Evolutionary conservation across 345 rosid species (phyloP), one percentile per base, ranked within the genome.

Genomic region (Corchorus capsularis): DNA sequence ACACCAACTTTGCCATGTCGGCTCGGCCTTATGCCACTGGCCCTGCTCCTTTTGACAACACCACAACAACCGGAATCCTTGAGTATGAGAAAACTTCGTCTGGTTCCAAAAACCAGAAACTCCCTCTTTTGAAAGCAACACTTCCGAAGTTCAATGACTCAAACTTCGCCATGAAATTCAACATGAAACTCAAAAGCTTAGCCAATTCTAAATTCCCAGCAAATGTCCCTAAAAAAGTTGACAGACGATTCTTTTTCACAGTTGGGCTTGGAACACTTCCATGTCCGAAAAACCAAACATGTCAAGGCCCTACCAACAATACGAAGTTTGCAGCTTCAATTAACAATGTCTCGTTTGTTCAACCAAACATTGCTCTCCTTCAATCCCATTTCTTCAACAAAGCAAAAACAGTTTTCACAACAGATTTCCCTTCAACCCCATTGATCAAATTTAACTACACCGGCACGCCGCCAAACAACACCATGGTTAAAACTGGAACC

Each of bases 391-490:
- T 86, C 84, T 81, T 84, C 17, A 82, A 85, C 78, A 52, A 73
- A 71, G 79, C 86, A 34, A 83, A 62, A 8, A 90, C 88, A 8
- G 88, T 84, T 1, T 89, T 64, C 84, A 82, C 85, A 0, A 79
- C 83, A 0, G 86, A 85, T 80, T 86, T 89, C 62, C 89, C 89
- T 0, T 8, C 79, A 39, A 89, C 85, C 52, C 92, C 87, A 4
- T 80, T 79, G 4, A 64, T 85, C 79, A 85, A 79, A 63, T 87
- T 89, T 77, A 87, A 89, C 74, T 87, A 89, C 77, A 89, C 87
- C 6, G 87, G 92, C 50, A 81, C 82, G 6, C 86, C 89, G 1
- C 90, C 90, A 0, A 78, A 47, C 35, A 87, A 85, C 63, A 78
- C 73, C 1, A 72, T 82, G 81, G 77, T 80, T 22, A 61, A 50